Base-by-base conservation (phyloP, 768 basidiomycete species). In the Naematelia encephala region DNA sequence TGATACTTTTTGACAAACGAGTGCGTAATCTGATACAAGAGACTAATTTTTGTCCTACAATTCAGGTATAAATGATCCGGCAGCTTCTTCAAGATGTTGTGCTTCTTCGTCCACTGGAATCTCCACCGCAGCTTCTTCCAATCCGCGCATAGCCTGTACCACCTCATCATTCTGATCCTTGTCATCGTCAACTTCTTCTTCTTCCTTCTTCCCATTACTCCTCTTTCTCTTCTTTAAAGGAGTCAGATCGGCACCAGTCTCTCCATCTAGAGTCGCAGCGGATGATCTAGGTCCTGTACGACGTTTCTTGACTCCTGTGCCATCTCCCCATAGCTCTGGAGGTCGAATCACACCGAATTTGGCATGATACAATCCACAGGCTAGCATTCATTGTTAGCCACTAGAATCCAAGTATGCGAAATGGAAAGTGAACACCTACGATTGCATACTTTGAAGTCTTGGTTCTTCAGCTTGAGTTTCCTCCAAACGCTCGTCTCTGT, bases 261-360 rank as follows among this genome's bases (percentile, higher is more conserved):
- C 62, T 29, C 59, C 59, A 8, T 60, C 57, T 21, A 14, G 28
- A 10, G 8, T 19, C 26, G 5, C 26, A 4, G 51, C 21, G 12
- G 39, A 46, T 13, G 26, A 39, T 46, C 60, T 34, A 1, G 26
- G 4, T 5, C 25, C 45, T 12, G 46, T 26, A n/a, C 65, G 54
- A 16, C 72, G 59, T 49, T 69, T 65, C 58, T 68, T 69, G 48
- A 70, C 49, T 22, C 54, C 51, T 44, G 51, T 62, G 1, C 67
- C 69, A 43, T 74, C 72, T 13, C 70, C 70, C 72, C 72, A 74
- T 25, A 74, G 48, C 59, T 67, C 66, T 34, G 69, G 60, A 12
- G 72, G 72, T 16, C 72, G 59, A 25, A 71, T 64, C 4, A 69
- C 62, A 4, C 66, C 66, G 58, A 69, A 71, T 57, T 69, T 71